Evolutionary conservation across 2,329 filamentous ascomycete species (phyloP), one percentile per base, ranked within the genome.

Genomic region (Colletotrichum spaethianum): DNA sequence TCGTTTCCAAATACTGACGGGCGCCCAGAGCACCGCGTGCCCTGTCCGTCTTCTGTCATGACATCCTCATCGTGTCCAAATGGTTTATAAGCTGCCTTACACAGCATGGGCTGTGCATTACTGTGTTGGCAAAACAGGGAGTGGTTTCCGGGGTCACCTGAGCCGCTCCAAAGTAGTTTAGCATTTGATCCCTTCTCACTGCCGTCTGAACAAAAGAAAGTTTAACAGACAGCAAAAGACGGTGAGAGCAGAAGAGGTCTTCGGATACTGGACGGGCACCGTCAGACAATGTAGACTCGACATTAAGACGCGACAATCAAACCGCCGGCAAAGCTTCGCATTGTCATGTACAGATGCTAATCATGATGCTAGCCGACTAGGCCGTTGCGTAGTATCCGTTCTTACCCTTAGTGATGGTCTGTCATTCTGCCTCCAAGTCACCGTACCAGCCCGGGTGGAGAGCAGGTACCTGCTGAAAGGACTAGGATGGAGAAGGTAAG

Each of bases 201-300:
- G 46, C 53, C 38, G 31, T 42, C 63, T 23, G 53, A 60, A 63
- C 44, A 38, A 23, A 52, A 52, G 23, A 61, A 67, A 71, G 23
- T 67, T 48, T 57, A 26, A 64, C n/a, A 33, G 33, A 57, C 44
- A 48, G 26, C 26, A 57, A 71, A 71, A 71, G 68, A 68, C 68
- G 68, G 68, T 68, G 68, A 71, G 38, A 14, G 36, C 23, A 36
- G 36, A 40, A 46, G 18, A 23, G 48, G 23, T 62, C 50, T 26
- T 57, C 42, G 67, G 52, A 66, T 12, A 42, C 33, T 20, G 36
- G 23, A 50, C 28, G 55, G 20, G 33, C 33, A 64, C 23, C 18
- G 9, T 2, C 46, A 42, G 59, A 48, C 28, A 46, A n/a, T 40
- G n/a, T 42, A 20, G 53, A 48, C 55, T 50, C 31, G 31, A 61